Base-by-base conservation (phyloP, 805 yeast genomes). In the Saturnispora zaruensis region DNA sequence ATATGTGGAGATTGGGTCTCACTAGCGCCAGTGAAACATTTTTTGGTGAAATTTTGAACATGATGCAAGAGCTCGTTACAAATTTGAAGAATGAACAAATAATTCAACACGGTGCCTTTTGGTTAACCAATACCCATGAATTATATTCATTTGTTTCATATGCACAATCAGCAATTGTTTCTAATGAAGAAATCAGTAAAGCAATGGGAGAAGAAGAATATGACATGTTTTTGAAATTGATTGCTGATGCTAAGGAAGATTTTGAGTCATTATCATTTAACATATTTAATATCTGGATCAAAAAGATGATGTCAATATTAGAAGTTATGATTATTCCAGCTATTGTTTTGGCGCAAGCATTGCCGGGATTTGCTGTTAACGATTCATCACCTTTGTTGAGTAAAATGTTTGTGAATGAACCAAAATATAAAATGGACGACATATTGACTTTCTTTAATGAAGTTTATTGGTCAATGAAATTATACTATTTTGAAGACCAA, bases 1-100 rank as follows among this genome's bases (percentile, higher is more conserved):
- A 93, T 66, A 89, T 93, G 98, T 93, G 99, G 99, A 79, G 98
- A 68, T 74, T 91, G 44, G 98, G 98, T 2, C 77, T 89, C 60
- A 88, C 96, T 14, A 81, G 84, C 57, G 96, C 91, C 66, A 82
- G 91, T 63, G 98, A 93, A 71, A 82, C 81, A 50, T 86, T 93
- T 63, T 71, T 93, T 54, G 96, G 96, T 44, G 90, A 85, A 64
- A 95, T 89, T 2, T 75, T 91, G 64, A 79, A 87, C 26, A 84
- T 86, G 2, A 88, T 93, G 57, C 98, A 91, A 71, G 80, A 78
- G 46, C 82, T 86, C 53, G 96, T 91, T 16, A 76, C 85, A 46
- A 69, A 74, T n/a, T 74, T 84, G 62, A 84, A 83, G 57, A 96
- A 91, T 50, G 95, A 86, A 52, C 95, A 87, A 57, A 81, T 88